Evolutionary conservation across 495 filamentous ascomycete species (phyloP).

Genomic region (Tuber brumale): DNA sequence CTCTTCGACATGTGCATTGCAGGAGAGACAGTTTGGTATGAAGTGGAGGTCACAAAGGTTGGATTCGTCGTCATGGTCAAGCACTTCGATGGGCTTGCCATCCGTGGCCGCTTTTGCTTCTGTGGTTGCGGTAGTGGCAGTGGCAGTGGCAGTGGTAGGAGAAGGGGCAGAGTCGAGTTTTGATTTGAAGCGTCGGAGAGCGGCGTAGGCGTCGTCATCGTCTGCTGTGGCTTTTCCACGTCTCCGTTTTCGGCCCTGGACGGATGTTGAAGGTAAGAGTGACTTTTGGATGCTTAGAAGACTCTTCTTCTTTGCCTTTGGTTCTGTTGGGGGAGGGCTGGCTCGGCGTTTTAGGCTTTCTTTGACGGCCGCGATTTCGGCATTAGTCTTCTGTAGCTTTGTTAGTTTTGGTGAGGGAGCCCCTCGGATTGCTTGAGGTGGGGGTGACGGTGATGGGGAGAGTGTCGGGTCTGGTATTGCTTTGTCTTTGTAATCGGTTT

Average conservation of each 20-base stretch:
- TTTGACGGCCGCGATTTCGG: conserved; percentile 83
- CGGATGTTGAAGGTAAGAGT: conserved; percentile 75
- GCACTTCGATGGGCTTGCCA: conserved; percentile 4
- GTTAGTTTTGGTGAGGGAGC: conserved; percentile 17
- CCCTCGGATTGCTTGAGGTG: conserved; percentile 7
- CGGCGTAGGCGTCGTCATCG: conserved; percentile 32
- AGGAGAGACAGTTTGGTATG: conserved; percentile 87
- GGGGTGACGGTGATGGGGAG: conserved; percentile 5
- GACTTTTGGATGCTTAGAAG: conserved; percentile 55
- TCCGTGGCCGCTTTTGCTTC: neutral
- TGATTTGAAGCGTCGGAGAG: conserved; percentile 47
- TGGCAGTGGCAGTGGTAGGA: neutral
- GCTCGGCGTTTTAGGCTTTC: conserved; percentile 73
- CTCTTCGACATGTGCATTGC: conserved; percentile 65
- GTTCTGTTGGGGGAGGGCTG: conserved; percentile 11
- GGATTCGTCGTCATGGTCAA: conserved; percentile 57
- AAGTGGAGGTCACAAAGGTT: conserved; percentile 84
- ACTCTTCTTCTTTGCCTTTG: conserved; percentile 50
- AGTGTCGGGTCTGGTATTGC: conserved; percentile 3
- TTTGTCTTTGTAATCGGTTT: neutral
- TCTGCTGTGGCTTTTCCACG: conserved; percentile 48
- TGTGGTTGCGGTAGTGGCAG: neutral
- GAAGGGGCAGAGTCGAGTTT: conserved; percentile 57
- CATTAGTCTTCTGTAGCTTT: conserved; percentile 56
- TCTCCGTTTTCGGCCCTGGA: conserved; percentile 71